Base-by-base conservation (phyloP, 495 filamentous ascomycete species). In the Neurospora cerealis region DNA sequence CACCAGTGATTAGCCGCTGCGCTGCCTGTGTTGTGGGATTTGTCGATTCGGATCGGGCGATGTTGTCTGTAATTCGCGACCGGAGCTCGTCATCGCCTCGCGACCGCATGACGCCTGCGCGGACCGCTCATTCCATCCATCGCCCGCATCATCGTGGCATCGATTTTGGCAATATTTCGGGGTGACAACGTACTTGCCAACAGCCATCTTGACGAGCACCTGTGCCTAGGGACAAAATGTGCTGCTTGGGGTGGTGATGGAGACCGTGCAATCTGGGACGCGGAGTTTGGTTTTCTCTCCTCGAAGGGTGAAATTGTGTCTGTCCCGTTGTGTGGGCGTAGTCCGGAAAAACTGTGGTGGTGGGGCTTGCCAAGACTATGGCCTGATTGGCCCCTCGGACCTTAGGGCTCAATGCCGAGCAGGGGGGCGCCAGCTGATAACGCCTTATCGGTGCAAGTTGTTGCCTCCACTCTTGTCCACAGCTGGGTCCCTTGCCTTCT, bases 161-260 rank as follows among this genome's bases (percentile, higher is more conserved):
- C 46, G 70, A 42, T 34, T 72, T 71, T 73, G 69, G 69, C 69
- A 75, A 77, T 73, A 69, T 72, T 32, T 74, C 70, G 72, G 78
- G 74, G 73, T 70, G 40, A 36, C 66, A 75, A 88, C 92, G 87
- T 86, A 94, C 92, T 95, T 95, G 89, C 92, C 92, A 88, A 95
- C 92, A 90, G 92, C 92, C 92, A 95, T 94, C 84, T 92, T 91
- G 89, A 81, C 88, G 87, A 90, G 83, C 80, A 82, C 77, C 73
- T 74, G 75, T 81, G 73, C 71, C 76, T 74, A 78, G 72, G 73
- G 75, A 74, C 73, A 74, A 74, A 73, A 77, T 70, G 78, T 81
- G 77, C 80, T 80, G 77, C 75, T 80, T 76, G 70, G 78, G 54
- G 76, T 80, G 78, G 79, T 81, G 76, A 79, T 78, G 76, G 78